Evolutionary conservation across 441 rosid genomes (phyloP), one percentile per base, ranked within the genome.

Genomic region (Cnidoscolus chayamansa): DNA sequence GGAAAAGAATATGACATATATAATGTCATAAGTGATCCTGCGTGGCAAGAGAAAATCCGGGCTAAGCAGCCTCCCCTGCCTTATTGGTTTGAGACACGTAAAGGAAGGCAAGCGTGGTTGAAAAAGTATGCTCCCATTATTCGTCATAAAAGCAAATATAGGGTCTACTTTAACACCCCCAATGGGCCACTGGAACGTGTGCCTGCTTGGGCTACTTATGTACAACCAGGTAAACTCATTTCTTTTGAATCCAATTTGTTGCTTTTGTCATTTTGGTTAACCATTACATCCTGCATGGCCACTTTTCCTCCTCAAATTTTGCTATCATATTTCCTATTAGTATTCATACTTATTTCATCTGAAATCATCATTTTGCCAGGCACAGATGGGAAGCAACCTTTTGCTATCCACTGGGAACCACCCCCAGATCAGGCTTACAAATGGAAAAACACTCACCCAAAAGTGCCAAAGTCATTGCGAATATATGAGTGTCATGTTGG

Each of bases 201-300:
- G 45, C 98, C 99, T 73, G 97, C 99, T 71, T 92, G 99, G 99
- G 97, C 99, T 77, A 87, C 90, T 35, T 95, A 91, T 74, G 97
- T 95, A 67, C 83, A 91, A 81, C 96, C 99, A 77, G 96, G 99
- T 90, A 86, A 78, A 53, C 47, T 68, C 67, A 61, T 67, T 60
- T 65, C 59, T 43, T 45, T 71, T 68, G 56, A 48, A 56, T 73
- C 74, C 67, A 59, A 65, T 53, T 72, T 74, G n/a, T 73, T 68
- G 73, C 77, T 11, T 49, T 54, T 17, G 10, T 43, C 16, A 58
- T 63, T 57, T 56, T 62, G 37, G 4, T 37, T 10, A 30, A 58
- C 37, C 45, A 40, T 40, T 40, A 40, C 7, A 40, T 40, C 45
- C 45, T 40, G 45, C 45, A 0, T 6, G 7, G 6, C 45, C 45